A percentile compares a stretch with the other conserved stretches of the same genome.
These are phyloP conservation scores for Podochytrium sp. DNA, from an alignment of 192 early-diverging fungal species.

Conservation along the genomic window DNA sequence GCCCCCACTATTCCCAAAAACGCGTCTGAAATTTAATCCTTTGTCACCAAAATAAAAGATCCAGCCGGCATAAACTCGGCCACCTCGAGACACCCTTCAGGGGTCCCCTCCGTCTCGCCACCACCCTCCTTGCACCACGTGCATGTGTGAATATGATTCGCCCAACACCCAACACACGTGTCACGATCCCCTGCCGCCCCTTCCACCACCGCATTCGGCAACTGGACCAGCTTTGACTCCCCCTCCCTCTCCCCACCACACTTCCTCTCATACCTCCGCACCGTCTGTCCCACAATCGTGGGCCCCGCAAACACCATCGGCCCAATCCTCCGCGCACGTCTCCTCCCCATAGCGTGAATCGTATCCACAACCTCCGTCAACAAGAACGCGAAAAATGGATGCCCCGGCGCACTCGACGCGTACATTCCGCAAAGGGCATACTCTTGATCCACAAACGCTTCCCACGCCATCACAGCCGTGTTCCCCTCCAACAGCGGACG, in stretches of 20 bases:
- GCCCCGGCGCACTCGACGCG: not conserved
- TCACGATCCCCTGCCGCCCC: not conserved
- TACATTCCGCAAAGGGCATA: not conserved
- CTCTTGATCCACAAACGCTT: not conserved
- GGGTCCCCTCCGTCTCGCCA: not conserved
- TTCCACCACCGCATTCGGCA: slow-evolving; percentile 2
- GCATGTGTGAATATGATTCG: not conserved
- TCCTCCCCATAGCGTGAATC: not conserved
- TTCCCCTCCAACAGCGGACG: not conserved
- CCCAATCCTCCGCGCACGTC: not conserved
- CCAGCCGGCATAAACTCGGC: not conserved
- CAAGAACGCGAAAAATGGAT: not conserved
- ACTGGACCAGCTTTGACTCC: not conserved
- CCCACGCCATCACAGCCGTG: not conserved
- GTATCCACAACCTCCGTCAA: not conserved
- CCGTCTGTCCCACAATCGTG: not conserved
- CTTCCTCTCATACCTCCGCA: not conserved
- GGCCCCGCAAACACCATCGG: not conserved
- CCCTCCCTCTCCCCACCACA: not conserved
- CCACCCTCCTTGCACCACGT: not conserved
- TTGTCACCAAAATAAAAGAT: not conserved
- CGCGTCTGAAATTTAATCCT: no score
- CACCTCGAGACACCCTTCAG: not conserved
- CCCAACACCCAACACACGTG: not conserved
- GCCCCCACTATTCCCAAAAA: no score